Evolutionary conservation across 2,329 filamentous ascomycete genomes (phyloP).

Genomic region (Colletotrichum camelliae): DNA sequence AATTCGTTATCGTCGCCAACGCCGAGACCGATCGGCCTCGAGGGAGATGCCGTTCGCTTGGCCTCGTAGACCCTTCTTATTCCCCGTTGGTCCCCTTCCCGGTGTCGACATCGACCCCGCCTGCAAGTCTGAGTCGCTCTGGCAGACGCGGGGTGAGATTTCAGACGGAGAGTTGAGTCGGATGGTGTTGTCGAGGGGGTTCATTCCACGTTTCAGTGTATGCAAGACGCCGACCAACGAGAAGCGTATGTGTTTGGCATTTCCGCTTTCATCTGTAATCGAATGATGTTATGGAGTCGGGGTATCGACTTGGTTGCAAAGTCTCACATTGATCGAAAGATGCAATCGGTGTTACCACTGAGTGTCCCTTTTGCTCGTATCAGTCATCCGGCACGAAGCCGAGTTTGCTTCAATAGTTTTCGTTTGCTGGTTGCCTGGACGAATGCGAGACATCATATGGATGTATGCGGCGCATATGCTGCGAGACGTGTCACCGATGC

Average conservation of each 20-base stretch:
- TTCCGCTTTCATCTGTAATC: not conserved
- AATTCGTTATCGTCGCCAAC: not conserved
- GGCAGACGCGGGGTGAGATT: not conserved
- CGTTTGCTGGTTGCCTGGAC: not conserved
- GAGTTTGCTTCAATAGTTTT: not conserved
- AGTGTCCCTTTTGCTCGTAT: not conserved
- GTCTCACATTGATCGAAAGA: not conserved
- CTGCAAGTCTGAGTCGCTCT: not conserved
- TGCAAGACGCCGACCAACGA: constrained; percentile 10
- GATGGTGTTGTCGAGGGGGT: not conserved
- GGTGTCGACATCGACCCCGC: not conserved
- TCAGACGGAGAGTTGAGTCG: not conserved
- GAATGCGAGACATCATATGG: not conserved
- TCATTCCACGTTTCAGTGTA: constrained; percentile 14
- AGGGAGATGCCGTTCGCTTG: not conserved
- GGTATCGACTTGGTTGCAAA: not conserved
- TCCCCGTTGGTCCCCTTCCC: not conserved
- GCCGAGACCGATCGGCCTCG: not conserved
- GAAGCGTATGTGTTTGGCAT: not conserved
- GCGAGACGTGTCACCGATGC: not conserved
- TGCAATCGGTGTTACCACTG: not conserved
- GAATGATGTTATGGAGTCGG: not conserved
- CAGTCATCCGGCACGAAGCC: not conserved
- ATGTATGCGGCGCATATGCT: not conserved
- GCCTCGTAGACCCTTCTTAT: not conserved